These are phyloP conservation scores for Eutypella sp. DNA, from an alignment of 2,329 filamentous ascomycete species.

Conservation along the genomic window DNA sequence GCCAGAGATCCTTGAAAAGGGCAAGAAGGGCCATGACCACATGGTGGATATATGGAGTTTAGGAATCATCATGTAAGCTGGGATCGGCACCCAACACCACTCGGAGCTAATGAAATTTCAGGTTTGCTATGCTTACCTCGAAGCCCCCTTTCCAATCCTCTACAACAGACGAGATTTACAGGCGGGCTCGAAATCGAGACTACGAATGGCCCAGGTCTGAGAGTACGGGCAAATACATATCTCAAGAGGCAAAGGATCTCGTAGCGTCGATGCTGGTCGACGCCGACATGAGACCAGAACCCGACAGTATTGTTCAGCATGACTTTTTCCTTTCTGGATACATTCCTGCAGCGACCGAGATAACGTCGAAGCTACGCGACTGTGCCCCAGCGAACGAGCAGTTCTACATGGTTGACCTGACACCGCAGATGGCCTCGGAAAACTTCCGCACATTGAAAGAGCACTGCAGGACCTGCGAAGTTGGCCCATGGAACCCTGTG, in stretches of 20 bases:
- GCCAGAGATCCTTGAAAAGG: constrained; percentile 91
- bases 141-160: constrained; percentile 94
- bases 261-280: constrained; percentile 73
- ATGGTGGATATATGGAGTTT: constrained; percentile 98
- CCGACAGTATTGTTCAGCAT: constrained; percentile 74
- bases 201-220: constrained; percentile 74
- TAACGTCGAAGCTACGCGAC: constrained; percentile 54
- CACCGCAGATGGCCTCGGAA: constrained; percentile 38
- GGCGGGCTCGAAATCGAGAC: constrained; percentile 62
- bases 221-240: constrained; percentile 64
- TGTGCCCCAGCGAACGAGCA: constrained; percentile 51
- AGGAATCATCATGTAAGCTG: constrained; percentile 85
- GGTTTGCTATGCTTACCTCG: constrained; percentile 93
- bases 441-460: constrained; percentile 50
- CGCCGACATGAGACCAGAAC: constrained; percentile 68
- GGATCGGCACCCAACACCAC: neutral
- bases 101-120: constrained; percentile 32
- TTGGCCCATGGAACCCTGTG: constrained; percentile 49
- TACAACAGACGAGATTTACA: constrained; percentile 82
- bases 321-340: constrained; percentile 74
- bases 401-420: constrained; percentile 49
- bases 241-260: constrained; percentile 69
- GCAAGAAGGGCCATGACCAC: constrained; percentile 90
- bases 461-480: constrained; percentile 53
- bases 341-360: constrained; percentile 59